Base-by-base conservation (phyloP, 2,329 filamentous ascomycete species). In the Huntiella omanensis region DNA sequence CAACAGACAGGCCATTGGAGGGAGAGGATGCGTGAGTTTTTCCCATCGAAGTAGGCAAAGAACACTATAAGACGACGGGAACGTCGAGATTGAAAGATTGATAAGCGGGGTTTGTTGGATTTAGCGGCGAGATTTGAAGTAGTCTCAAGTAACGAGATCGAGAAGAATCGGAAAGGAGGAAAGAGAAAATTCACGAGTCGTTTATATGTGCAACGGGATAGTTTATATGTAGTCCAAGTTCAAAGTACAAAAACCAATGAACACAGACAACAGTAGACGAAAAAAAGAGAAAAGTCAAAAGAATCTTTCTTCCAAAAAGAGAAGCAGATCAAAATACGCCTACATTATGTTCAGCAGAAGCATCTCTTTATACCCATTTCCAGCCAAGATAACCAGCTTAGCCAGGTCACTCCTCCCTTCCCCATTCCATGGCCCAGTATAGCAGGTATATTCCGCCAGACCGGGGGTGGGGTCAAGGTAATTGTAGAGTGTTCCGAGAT, bases 11-110 rank as follows among this genome's bases (percentile, higher is more conserved):
- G 48, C 52, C 52, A 53, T 53, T 50, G 48, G 48, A 45, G 39
- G 50, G 35, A 47, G 51, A 44, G 44, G 50, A 43, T 37, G 51
- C 43, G 47, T 46, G 43, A 46, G 52, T 34, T 53, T 51, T 43
- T 52, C 52, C 48, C 50, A 53, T 52, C 50, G 52, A 53, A 52
- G 44, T 50, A 43, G 38, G 49, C 43, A 32, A 22, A 12, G 33
- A 40, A 28, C 34, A 39, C 44, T 37, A 36, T 19, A 41, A 34
- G 36, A 37, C 13, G 16, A 36, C 22, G 22, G 22, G 6, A 10
- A 28, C 22, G 22, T 28, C 22, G 22, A 28, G 38, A 22, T 22
- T 19, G 39, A 32, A 13, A n/a, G 33, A 17, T 28, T 8, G n/a
- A 11, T 16, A 37, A 32, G 34, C 7, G 13, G 15, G 41, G 32